Evolutionary conservation across 1,139 yeast genomes (phyloP), one percentile per base, ranked within the genome.

Genomic region (Chernovozyma aurita): DNA sequence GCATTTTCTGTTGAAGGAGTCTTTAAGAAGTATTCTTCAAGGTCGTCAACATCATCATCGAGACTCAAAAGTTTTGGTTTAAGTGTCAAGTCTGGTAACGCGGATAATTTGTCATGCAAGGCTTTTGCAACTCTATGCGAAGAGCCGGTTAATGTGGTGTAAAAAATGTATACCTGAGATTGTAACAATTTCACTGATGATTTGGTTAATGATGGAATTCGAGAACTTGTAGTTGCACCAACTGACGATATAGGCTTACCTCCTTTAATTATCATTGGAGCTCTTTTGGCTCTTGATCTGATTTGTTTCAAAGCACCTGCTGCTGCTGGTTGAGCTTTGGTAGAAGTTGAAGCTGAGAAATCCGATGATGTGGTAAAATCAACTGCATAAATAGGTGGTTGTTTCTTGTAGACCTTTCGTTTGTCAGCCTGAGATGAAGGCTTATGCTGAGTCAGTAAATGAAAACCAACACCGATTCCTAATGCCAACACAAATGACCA

Each of bases 101-200:
- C 49, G 8, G 36, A 28, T 17, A 72, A 55, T 25, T 61, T 59
- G 1, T 73, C 68, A 27, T 55, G 48, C 21, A 84, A 57, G 9
- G 61, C 51, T 25, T 65, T 64, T 3, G 96, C 95, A 20, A 80
- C 73, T 47, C 85, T 66, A 47, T 80, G 80, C 0, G 95, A 76
- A 2, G 94, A 68, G 4, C 96, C 96, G 2, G 95, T 88, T 40
- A 88, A 64, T 0, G 96, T 83, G 8, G 96, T 82, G 57, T 85
- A 88, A 49, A 88, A 85, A 4, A 88, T 75, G 42, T 74, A 72
- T 21, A 84, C 57, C 40, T 74, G 76, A 2, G 77, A 62, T 18
- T 70, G 65, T 24, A 61, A 48, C 21, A 72, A 55, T 31, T 61
- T 55, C 14, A 63, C 59, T 3, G 58, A 42, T 1, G 65, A 55